Evolutionary conservation across 139 green algal species (phyloP).

Genomic region (Coelastrella sp.): DNA sequence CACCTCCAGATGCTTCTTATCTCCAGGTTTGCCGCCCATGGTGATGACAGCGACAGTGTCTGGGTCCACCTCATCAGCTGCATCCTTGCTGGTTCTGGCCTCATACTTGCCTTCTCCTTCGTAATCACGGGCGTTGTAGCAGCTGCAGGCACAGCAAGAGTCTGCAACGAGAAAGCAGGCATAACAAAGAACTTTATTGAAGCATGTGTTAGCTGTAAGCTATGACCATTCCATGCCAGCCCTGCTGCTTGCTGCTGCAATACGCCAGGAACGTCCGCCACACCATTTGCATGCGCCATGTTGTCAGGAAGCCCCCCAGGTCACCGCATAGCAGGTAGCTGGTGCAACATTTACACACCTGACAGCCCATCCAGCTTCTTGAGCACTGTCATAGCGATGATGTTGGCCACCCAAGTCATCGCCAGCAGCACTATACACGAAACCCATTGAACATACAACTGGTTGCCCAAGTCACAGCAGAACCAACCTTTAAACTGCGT

Average conservation of each 20-base stretch:
- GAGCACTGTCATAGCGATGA: constrained; percentile 10
- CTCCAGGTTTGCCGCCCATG: not conserved
- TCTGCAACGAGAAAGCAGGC: not conserved
- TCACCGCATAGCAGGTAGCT: not conserved
- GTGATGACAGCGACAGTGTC: constrained; percentile 24
- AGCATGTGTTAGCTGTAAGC: not conserved
- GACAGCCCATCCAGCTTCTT: constrained; percentile 29
- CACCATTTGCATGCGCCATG: not conserved
- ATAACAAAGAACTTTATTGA: not conserved
- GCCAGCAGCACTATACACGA: not conserved
- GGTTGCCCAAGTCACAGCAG: constrained; percentile 25
- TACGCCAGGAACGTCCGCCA: not conserved
- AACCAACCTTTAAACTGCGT: constrained; percentile 21
- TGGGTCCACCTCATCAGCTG: not conserved
- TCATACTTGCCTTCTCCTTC: not conserved
- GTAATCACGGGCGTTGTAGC: constrained; percentile 29
- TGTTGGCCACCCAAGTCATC: not conserved
- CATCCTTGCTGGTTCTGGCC: too few relatives aligned
- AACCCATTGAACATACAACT: constrained; percentile 33
- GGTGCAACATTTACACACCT: constrained; percentile 13
- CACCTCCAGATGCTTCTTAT: not conserved
- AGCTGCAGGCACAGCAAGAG: constrained; percentile 7
- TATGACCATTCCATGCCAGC: not conserved
- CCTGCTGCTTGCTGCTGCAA: too few relatives aligned
- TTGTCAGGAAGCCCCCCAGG: not conserved